Percentiles rank a stretch among this genome's conserved stretches.
These are phyloP conservation scores for Papiliotrema flavescens DNA, from an alignment of 1,284 basidiomycete species.

Conservation along the genomic window DNA sequence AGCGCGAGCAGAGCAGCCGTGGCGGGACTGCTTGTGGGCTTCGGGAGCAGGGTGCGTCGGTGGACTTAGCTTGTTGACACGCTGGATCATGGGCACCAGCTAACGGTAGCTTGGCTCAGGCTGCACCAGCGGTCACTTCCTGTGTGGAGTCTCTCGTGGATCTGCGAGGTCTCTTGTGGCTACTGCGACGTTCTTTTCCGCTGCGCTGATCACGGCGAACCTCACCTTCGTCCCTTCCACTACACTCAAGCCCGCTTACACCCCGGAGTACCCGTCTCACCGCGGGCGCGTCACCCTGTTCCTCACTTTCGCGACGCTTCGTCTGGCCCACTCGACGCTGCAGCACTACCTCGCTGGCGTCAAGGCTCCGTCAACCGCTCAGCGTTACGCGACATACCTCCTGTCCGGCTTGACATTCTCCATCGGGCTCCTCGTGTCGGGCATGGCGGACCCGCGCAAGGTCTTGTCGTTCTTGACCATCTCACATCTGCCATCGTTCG, in stretches of 20 bases:
- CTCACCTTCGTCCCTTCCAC: constrained; percentile 54
- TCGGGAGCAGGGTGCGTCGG: constrained; percentile 59
- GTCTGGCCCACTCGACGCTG: background rate
- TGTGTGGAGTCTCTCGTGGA: constrained; percentile 62
- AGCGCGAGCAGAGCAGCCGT: constrained; percentile 45
- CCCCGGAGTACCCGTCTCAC: background rate
- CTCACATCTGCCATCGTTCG: constrained; percentile 31
- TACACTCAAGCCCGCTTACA: background rate
- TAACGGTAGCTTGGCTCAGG: constrained; percentile 30
- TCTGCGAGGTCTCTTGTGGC: constrained; percentile 56
- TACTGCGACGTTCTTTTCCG: constrained; percentile 58
- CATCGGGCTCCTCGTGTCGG: constrained; percentile 58
- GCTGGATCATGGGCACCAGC: background rate
- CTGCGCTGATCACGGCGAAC: constrained; percentile 53
- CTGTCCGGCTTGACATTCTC: constrained; percentile 57
- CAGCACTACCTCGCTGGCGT: constrained; percentile 3
- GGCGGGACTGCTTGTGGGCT: constrained; percentile 61
- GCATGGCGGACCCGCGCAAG: constrained; percentile 56
- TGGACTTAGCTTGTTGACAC: too few species aligned
- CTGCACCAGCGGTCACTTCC: constrained; percentile 59
- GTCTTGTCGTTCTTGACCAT: constrained; percentile 57
- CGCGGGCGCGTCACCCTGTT: background rate
- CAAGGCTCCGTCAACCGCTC: background rate
- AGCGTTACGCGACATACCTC: constrained; percentile 43
- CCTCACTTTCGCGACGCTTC: background rate